Percentiles rank a stretch among this genome's conserved stretches.
These are phyloP conservation scores for Lagenidium giganteum DNA, from an alignment of 352 stramenopile genomes.

Conservation along the genomic window DNA sequence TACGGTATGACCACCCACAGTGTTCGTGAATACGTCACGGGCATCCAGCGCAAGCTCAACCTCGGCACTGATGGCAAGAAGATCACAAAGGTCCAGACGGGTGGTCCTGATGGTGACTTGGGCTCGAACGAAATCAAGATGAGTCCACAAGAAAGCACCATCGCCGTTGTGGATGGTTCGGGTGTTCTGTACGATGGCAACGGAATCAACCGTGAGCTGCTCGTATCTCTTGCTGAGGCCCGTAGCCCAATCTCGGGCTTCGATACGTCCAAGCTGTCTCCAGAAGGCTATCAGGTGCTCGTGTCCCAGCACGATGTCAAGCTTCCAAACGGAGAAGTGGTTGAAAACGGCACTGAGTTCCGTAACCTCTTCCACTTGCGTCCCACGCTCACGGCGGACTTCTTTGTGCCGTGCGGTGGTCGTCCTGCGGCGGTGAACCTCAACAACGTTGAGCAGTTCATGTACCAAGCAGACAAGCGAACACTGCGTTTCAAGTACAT, in stretches of 20 bases:
- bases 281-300: slow-evolving; percentile 58
- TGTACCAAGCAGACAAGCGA: slow-evolving; percentile 60
- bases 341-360: slow-evolving; percentile 94
- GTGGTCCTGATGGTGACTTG: slow-evolving; percentile 96
- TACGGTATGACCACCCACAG: slow-evolving; percentile 98
- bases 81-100: slow-evolving; percentile 97
- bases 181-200: slow-evolving; percentile 93
- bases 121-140: slow-evolving; percentile 98
- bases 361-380: slow-evolving; percentile 98
- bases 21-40: slow-evolving; percentile 95
- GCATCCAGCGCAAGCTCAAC: slow-evolving; percentile 88
- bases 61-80: slow-evolving; percentile 80
- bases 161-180: slow-evolving; percentile 93
- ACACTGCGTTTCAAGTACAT: slow-evolving; percentile 92
- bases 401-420: slow-evolving; percentile 96
- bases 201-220: slow-evolving; percentile 89
- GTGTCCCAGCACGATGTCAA: slow-evolving; percentile 71
- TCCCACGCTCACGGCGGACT: slow-evolving; percentile 88
- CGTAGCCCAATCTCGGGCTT: slow-evolving; percentile 89
- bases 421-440: slow-evolving; percentile 95
- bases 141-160: slow-evolving; percentile 92
- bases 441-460: slow-evolving; percentile 92
- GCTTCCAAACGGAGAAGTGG: slow-evolving; percentile 55
- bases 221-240: slow-evolving; percentile 90
- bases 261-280: slow-evolving; percentile 64